Percentiles rank a stretch among this genome's conserved stretches.
These are phyloP conservation scores for Musa acuminata DNA, from an alignment of 176 grass and related monocot genomes.

Conservation along the genomic window DNA sequence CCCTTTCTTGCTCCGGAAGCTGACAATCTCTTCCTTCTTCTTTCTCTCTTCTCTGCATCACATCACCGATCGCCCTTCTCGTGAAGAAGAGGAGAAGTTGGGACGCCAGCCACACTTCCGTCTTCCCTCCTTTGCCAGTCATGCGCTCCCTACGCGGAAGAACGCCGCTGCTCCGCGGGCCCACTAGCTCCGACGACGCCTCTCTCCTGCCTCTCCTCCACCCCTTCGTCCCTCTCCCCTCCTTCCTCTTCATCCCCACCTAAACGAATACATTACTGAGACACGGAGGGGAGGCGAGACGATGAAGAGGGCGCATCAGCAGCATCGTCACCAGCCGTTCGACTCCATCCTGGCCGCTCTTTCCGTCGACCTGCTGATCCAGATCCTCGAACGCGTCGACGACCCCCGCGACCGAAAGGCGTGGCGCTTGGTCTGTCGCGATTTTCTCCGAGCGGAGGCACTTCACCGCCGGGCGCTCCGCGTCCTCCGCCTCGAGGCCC, in stretches of 20 bases:
- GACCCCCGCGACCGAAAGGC: constrained; percentile 66
- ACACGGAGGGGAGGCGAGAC: constrained; percentile 1
- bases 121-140: background rate
- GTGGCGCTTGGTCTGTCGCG: constrained; percentile 61
- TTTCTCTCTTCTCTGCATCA: background rate
- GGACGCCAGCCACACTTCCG: background rate
- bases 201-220: constrained; percentile 12
- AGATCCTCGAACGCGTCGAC: constrained; percentile 56
- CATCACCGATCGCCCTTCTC: background rate
- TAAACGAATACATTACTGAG: constrained; percentile 18
- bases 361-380: constrained; percentile 59
- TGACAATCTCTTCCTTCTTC: background rate
- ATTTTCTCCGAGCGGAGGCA: constrained; percentile 56
- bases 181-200: constrained; percentile 2
- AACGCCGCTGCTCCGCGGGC: constrained; percentile 34
- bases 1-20: background rate
- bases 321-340: background rate
- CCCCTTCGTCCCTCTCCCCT: constrained; percentile 43
- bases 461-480: constrained; percentile 51
- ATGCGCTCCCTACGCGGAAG: constrained; percentile 54
- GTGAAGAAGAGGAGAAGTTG: background rate
- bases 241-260: constrained; percentile 96
- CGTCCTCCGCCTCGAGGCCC: constrained; percentile 52
- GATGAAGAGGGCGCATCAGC: constrained; percentile 8
- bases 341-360: constrained; percentile 19